Conservation (phyloP, 2,329 filamentous ascomycete genomes). For the Alternaria sp. region DNA sequence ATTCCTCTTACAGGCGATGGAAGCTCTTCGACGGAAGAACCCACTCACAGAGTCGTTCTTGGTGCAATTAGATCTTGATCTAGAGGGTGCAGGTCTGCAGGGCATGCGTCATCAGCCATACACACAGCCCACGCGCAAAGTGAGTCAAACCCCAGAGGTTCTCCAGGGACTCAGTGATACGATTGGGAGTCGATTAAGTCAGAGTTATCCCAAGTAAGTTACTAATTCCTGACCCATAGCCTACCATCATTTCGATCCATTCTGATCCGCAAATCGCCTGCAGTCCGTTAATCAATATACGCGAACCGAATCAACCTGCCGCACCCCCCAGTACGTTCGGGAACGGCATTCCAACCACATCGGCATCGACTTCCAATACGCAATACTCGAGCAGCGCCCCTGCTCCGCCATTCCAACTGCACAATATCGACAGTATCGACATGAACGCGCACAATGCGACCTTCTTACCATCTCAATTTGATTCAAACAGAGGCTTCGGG, state of each 20-base stretch:
- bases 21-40: conserved; percentile 84
- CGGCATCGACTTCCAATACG: conserved; percentile 3
- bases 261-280: conserved; percentile 36
- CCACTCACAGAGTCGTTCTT: conserved; percentile 94
- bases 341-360: conserved; percentile 11
- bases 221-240: conserved; percentile 14
- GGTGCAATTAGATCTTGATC: conserved; percentile 89
- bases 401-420: conserved; percentile 34
- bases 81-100: conserved; percentile 71
- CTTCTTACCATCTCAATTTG: conserved; percentile 17
- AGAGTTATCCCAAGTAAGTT: conserved; percentile 19
- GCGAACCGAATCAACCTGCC: conserved; percentile 39
- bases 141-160: conserved; percentile 4
- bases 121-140: conserved; percentile 19
- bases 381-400: conserved; percentile 15
- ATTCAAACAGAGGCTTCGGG: not conserved
- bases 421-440: conserved; percentile 28
- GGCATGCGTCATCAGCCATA: conserved; percentile 59
- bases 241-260: conserved; percentile 24
- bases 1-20: conserved; percentile 89
- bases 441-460: conserved; percentile 25
- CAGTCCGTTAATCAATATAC: conserved; percentile 43
- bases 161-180: conserved; percentile 10
- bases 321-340: conserved; percentile 38
- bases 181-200: not conserved